phyloP scores from a whole-genome alignment of 192 early-diverging fungal genomes.

The Coemansia sp. region DNA sequence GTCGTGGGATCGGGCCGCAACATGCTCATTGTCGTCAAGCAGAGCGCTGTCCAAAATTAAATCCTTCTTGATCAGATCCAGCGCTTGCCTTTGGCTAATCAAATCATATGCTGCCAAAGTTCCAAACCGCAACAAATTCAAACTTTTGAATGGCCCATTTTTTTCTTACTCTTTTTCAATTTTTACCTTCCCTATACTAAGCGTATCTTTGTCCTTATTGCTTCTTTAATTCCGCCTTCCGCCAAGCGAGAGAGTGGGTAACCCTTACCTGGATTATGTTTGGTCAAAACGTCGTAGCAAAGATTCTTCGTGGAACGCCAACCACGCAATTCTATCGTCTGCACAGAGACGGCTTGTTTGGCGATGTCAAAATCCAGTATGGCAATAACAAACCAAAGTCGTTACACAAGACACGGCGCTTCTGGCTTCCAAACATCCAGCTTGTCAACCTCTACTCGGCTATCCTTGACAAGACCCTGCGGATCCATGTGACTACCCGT shows the following conservation, averaged over 20 bases:
- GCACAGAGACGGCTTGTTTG: constrained; percentile 47
- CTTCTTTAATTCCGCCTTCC: too few relatives aligned
- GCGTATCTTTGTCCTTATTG: neutral
- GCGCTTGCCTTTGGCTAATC: too few relatives aligned
- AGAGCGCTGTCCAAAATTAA: constrained; percentile 32
- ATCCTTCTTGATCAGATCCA: neutral
- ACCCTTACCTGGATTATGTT: constrained; percentile 12
- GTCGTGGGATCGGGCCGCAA: constrained; percentile 48
- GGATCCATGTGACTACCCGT: constrained; percentile 67
- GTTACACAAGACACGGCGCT: constrained; percentile 74
- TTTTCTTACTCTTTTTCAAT: neutral
- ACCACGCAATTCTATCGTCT: constrained; percentile 41
- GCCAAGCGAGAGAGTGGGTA: too few relatives aligned
- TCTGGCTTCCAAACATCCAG: constrained; percentile 79
- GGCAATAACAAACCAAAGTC: constrained; percentile 60
- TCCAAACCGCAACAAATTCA: too few relatives aligned
- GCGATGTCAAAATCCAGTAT: constrained; percentile 26
- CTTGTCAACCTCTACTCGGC: constrained; percentile 68
- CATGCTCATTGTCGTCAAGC: constrained; percentile 51
- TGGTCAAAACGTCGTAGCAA: constrained; percentile 8
- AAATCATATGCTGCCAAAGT: too few relatives aligned
- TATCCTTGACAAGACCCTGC: constrained; percentile 58
- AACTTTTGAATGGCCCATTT: too few relatives aligned
- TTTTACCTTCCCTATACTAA: neutral
- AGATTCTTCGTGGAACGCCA: constrained; percentile 25